Evolutionary conservation across 2,329 filamentous ascomycete species (phyloP), one percentile per base, ranked within the genome.

Genomic region (Monosporascus ibericus): DNA sequence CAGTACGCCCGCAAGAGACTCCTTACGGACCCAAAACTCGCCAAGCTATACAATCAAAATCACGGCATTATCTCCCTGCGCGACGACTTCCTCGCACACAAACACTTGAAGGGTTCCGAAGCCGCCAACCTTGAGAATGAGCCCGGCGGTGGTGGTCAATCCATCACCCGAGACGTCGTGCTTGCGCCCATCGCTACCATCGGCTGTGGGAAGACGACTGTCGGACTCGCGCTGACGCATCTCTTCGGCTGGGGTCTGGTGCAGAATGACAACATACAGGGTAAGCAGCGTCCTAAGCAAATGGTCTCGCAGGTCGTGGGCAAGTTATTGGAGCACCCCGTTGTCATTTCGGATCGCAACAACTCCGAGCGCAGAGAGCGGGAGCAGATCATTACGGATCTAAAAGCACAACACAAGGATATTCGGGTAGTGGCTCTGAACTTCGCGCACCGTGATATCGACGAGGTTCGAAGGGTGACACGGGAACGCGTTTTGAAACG

Each of bases 251-350:
- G 92, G 88, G 92, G 90, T 17, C 91, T 96, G 66, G 78, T 96
- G 48, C 94, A 99, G 66, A 99, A 99, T 67, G 94, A 99, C 73
- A 95, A 99, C 66, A 94, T 99, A 54, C 84, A 84, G 49, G 90
- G 85, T 57, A 87, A 88, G 67, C 81, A 80, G 51, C 88, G 92
- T 37, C 87, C 90, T 3, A 82, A 86, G 56, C 81, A 83, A 50
- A 97, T 99, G 67, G 88, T 87, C 0, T 79, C 84, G 48, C 82
- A 82, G 37, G 77, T 95, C 39, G 78, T 86, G 49, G 79, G 84
- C 24, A 70, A 82, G 50, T 77, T 96, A 34, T 73, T 80, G 22
- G 74, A 79, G 0, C 75, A 84, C 46, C 79, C 84, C 0, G 92
- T 85, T 1, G 91, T 96, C 50, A 84, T 95, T 63, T 91, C 94